These are phyloP conservation scores for Xylaria sp. DNA, from an alignment of 2,329 filamentous ascomycete species.

Conservation along the genomic window DNA sequence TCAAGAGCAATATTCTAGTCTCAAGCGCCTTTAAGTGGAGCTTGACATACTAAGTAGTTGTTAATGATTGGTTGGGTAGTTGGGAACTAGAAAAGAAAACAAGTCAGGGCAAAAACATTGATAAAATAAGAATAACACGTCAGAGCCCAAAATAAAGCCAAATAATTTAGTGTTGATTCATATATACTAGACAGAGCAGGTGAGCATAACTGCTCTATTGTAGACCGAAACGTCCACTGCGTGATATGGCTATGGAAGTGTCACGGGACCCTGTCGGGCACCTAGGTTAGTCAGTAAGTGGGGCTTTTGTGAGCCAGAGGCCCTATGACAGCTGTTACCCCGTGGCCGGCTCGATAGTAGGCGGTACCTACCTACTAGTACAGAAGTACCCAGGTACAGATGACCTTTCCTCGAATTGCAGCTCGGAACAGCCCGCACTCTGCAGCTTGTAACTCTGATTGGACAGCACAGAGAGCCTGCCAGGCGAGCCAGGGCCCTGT, in stretches of 20 bases:
- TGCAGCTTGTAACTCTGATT: not conserved
- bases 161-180: not conserved
- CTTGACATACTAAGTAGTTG: not conserved
- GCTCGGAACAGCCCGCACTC: slow-evolving; percentile 16
- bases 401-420: not conserved
- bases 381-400: not conserved
- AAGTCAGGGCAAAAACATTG: not conserved
- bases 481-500: not conserved
- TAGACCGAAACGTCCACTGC: slow-evolving; percentile 18
- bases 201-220: slow-evolving; percentile 8
- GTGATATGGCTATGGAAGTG: slow-evolving; percentile 26
- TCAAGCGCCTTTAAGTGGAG: not conserved
- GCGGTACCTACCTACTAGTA: no score
- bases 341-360: not conserved
- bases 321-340: slow-evolving; percentile 33
- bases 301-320: not conserved
- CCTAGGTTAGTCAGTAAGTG: slow-evolving; percentile 7
- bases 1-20: not conserved
- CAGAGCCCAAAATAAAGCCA: not conserved
- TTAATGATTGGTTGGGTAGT: not conserved
- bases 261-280: slow-evolving; percentile 32
- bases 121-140: no score
- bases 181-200: slow-evolving; percentile 10
- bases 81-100: not conserved
- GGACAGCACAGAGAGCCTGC: not conserved